A percentile compares a stretch with the other conserved stretches of the same genome.
phyloP scores from a whole-genome alignment of 2,329 filamentous ascomycete species.

The Fusarium xylarioides region DNA sequence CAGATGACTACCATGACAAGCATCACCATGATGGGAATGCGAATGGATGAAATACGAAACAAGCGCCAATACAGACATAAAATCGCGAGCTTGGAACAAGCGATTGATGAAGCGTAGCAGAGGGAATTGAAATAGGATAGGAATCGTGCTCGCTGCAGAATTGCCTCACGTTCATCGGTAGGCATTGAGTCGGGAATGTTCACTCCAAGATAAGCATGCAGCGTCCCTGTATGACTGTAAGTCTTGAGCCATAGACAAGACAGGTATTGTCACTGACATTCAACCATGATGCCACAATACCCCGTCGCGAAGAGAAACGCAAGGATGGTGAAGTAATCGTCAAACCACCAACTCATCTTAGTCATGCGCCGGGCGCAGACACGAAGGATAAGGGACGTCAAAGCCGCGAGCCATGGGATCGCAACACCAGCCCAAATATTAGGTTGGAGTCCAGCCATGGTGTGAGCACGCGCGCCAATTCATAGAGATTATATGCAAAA shows the following conservation, averaged over 20 bases:
- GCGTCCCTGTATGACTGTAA: conserved; percentile 24
- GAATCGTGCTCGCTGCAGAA: conserved; percentile 25
- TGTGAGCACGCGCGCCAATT: background rate
- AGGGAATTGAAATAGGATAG: conserved; percentile 27
- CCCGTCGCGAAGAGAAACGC: conserved; percentile 34
- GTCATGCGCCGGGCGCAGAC: conserved; percentile 35
- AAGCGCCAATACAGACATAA: conserved; percentile 45
- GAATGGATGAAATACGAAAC: conserved; percentile 42
- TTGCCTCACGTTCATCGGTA: background rate
- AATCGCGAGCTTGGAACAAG: conserved; percentile 42
- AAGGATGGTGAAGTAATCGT: conserved; percentile 33
- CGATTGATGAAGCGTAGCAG: conserved; percentile 41
- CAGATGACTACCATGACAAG: conserved; percentile 35
- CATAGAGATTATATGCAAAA: background rate
- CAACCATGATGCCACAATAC: conserved; percentile 29
- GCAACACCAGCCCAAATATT: conserved; percentile 31
- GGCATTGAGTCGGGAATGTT: conserved; percentile 19
- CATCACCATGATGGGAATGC: conserved; percentile 41
- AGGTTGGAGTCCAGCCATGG: conserved; percentile 36
- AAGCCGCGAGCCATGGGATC: conserved; percentile 38
- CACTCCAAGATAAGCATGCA: conserved; percentile 31
- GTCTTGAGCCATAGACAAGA: background rate
- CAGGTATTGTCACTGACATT: conserved; percentile 9
- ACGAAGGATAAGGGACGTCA: conserved; percentile 25
- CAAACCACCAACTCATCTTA: conserved; percentile 36